Evolutionary conservation across 768 basidiomycete genomes (phyloP), one percentile per base, ranked within the genome.

Genomic region (Leucocoprinus birnbaumii): DNA sequence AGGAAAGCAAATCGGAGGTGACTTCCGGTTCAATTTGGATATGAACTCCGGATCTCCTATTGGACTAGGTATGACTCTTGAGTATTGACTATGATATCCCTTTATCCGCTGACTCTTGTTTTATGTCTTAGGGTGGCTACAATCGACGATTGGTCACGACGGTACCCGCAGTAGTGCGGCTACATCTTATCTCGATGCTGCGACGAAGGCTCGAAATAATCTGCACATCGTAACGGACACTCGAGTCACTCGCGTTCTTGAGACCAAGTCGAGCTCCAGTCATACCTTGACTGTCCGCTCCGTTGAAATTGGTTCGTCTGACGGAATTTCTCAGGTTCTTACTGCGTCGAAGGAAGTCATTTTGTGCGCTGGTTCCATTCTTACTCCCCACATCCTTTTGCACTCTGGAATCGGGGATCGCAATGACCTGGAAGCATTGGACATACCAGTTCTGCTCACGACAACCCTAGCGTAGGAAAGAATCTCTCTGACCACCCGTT

Each of bases 401-500:
- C 52, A 38, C 41, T 59, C 58, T 8, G 58, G 58, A 3, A 56
- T 59, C 42, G 31, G 26, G 27, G 45, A 46, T 25, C 18, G 11
- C 2, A 47, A 25, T 1, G 52, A 53, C 25, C 24, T 53, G 19
- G 35, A 38, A 10, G 27, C 22, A 2, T 8, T 53, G 27, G 46
- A 35, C 47, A 45, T 59, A 19, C 40, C 43, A 6, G 34, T 40
- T 3, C n/a, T 51, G 3, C 65, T 80, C 8, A n/a, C n/a, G 80
- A 93, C 59, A 76, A 60, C 14, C 65, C 65, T 0, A 83, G 81
- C 8, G 91, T 94, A 13, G 92, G 93, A 9, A 72, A 78, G 19
- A 81, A 90, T 64, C 77, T 94, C 25, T 71, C 80, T 47, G 93
- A 95, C 66, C 93, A 95, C 59, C 16, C 51, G 34, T 25, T n/a